Evolutionary conservation across 2,329 filamentous ascomycete species (phyloP).

Genomic region (Tolypocladium ovalisporum): DNA sequence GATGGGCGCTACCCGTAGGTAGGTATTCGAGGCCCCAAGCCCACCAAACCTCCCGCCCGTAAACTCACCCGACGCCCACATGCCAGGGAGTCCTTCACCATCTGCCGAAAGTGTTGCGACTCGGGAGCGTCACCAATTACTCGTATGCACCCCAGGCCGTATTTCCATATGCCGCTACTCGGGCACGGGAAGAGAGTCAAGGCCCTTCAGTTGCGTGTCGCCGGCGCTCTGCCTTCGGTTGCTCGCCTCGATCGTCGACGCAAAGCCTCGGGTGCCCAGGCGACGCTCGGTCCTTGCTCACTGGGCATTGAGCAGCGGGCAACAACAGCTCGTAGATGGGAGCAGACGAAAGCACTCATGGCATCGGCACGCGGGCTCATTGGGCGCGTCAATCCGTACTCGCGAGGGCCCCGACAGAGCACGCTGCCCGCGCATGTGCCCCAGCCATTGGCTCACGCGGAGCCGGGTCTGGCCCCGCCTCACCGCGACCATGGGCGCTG

Average conservation of each 20-base stretch:
- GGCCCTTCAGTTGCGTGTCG: not conserved
- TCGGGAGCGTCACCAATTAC: not conserved
- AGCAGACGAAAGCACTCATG: not conserved
- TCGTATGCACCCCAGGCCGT: too few relatives aligned
- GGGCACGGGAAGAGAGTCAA: not conserved
- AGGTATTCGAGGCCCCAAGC: too few relatives aligned
- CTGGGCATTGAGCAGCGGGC: not conserved
- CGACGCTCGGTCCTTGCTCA: not conserved
- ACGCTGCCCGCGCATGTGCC: constrained; percentile 25
- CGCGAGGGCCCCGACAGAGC: constrained; percentile 11
- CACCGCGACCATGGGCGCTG: not conserved
- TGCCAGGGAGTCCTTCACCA: not conserved
- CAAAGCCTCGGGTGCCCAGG: not conserved
- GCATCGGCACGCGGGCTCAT: not conserved
- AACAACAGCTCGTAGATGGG: not conserved
- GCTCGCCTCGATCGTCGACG: not conserved
- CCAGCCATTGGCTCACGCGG: constrained; percentile 28
- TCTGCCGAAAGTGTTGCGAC: not conserved
- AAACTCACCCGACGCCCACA: not conserved
- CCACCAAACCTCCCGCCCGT: not conserved
- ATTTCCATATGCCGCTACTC: not conserved
- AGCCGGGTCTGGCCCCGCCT: constrained; percentile 2
- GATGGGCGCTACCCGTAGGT: not conserved
- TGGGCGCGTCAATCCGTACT: not conserved
- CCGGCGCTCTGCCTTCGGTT: too few relatives aligned